Base-by-base conservation (phyloP, 176 grass and related monocot genomes). In the Oryza glumipatula region DNA sequence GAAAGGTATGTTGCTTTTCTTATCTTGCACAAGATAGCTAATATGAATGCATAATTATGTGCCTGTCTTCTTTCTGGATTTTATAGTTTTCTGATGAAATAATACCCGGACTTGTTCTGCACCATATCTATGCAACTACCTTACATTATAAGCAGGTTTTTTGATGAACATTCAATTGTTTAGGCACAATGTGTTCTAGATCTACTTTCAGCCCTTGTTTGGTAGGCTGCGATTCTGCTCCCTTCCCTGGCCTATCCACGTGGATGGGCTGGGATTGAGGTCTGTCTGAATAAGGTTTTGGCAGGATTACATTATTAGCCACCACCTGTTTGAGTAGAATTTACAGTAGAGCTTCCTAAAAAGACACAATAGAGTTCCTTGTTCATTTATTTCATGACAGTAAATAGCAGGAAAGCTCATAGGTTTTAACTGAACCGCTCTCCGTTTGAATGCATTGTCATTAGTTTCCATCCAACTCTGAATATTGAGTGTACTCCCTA, bases 1-100 rank as follows among this genome's bases (percentile, higher is more conserved):
- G 93, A 45, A 95, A 95, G 90, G 90, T 92, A 76, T 74, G 83
- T 76, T 69, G 47, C 67, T 79, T 49, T 86, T 90, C 65, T 41
- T 84, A 72, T 68, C 58, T 83, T 88, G 44, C 67, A 73, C 76
- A 76, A 4, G 45, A 36, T 79, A 60, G 35, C 46, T 72, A 82
- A 58, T 66, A 66, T 26, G 65, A 73, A 38, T 23, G 24, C 30
- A 24, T 38, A 21, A 60, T 74, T 79, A 32, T 73, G 35, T 46
- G 6, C 46, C 39, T 52, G 60, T 0, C 75, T 81, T 7, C 36
- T 83, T 44, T 32, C 67, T 68, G 30, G 36, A 73, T 36, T 86
- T 83, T 74, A 77, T 69, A 72, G 12, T 83, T 68, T 83, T 73
- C 38, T 80, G 68, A 47, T 79, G 16, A 58, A 68, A 82, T 76